Percentiles rank a stretch among this genome's conserved stretches.
These are phyloP conservation scores for Microdochium paspali DNA, from an alignment of 2,329 filamentous ascomycete genomes.

Conservation along the genomic window DNA sequence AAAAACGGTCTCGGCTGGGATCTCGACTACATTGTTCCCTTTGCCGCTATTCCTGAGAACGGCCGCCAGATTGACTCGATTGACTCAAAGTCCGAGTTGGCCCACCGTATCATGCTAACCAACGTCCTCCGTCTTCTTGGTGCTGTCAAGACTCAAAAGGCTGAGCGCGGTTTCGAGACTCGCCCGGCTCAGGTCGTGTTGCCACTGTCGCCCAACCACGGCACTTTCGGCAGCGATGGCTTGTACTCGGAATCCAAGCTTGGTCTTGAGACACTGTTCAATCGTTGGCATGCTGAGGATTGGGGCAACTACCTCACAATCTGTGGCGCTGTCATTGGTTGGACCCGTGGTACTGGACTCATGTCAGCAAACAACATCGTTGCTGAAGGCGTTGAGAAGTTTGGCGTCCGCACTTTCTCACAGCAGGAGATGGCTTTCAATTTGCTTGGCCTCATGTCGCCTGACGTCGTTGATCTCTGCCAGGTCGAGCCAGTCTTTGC, in stretches of 20 bases:
- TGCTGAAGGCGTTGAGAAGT: conserved; percentile 91
- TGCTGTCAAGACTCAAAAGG: conserved; percentile 84
- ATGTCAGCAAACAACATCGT: conserved; percentile 98
- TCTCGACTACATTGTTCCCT: conserved; percentile 89
- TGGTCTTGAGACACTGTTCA: conserved; percentile 93
- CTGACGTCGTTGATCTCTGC: conserved; percentile 87
- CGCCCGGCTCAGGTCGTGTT: conserved; percentile 94
- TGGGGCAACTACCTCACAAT: conserved; percentile 98
- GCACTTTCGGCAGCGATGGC: conserved; percentile 95
- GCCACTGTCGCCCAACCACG: conserved; percentile 93
- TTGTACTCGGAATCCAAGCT: conserved; percentile 98
- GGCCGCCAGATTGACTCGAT: conserved; percentile 95
- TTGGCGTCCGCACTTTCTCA: conserved; percentile 95
- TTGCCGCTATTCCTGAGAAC: conserved; percentile 95
- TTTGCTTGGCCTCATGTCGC: conserved; percentile 89
- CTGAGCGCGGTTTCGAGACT: conserved; percentile 80
- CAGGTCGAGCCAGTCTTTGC: conserved; percentile 93
- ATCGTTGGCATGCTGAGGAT: conserved; percentile 94
- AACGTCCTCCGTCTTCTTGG: conserved; percentile 90
- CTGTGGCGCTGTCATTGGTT: conserved; percentile 95
- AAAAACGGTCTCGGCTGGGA: conserved; percentile 98
- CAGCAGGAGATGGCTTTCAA: conserved; percentile 99
- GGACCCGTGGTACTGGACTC: conserved; percentile 95
- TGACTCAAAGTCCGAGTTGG: conserved; percentile 95
- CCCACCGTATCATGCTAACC: conserved; percentile 98